A percentile compares a stretch with the other conserved stretches of the same genome.
These are phyloP conservation scores for Euclidium syriacum DNA, from an alignment of 345 rosid genomes.

Conservation along the genomic window DNA sequence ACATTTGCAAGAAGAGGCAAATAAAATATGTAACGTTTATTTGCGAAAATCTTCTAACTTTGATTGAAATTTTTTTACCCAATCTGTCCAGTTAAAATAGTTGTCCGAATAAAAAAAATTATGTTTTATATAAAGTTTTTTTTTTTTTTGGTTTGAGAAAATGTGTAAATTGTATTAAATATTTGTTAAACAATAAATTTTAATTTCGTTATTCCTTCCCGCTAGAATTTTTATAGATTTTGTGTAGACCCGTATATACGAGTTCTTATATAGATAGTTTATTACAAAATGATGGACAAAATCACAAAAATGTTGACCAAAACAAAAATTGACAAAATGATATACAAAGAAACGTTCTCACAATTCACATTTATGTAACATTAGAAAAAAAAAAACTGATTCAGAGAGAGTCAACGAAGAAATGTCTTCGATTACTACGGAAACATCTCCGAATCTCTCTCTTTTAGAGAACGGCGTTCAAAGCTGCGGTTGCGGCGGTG, in stretches of 20 bases:
- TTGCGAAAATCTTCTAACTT: no score
- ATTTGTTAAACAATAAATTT: no score
- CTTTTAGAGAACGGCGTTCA: slow-evolving; percentile 19
- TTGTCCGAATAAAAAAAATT: no score
- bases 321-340: neutral
- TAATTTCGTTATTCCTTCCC: no score
- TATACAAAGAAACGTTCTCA: neutral
- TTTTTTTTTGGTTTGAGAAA: no score
- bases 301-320: neutral
- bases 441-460: slow-evolving; percentile 12
- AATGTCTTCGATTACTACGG: slow-evolving; percentile 27
- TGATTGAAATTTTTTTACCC: no score
- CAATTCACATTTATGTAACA: neutral
- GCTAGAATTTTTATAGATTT: no score
- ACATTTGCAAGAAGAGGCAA: neutral
- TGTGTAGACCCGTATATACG: no score
- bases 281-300: neutral
- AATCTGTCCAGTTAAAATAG: no score
- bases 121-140: no score
- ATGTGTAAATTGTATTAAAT: no score
- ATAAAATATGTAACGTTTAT: neutral
- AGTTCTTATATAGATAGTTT: neutral
- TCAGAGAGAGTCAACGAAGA: slow-evolving; percentile 22
- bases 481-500: neutral
- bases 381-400: neutral